phyloP scores from a whole-genome alignment of 768 basidiomycete genomes.

The Royoungia palumana region DNA sequence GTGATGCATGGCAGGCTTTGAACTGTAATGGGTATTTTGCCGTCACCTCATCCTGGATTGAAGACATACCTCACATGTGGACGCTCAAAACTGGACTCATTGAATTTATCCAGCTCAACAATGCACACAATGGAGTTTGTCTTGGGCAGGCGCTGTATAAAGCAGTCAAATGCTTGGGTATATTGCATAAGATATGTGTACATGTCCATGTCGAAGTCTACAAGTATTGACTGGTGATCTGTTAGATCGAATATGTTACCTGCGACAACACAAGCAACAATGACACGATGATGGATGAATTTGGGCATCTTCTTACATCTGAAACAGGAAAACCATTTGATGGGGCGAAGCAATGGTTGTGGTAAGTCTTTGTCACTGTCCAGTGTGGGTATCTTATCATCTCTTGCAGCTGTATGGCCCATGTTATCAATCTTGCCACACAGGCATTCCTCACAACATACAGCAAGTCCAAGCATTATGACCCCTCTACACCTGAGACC shows the following conservation, averaged over 20 bases:
- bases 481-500: background rate
- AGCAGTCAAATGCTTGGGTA: slow-evolving; percentile 39
- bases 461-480: too few relatives aligned
- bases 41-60: background rate
- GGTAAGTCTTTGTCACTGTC: too few relatives aligned
- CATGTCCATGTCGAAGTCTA: too few relatives aligned
- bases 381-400: too few relatives aligned
- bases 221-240: too few relatives aligned
- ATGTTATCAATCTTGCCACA: background rate
- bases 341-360: too few relatives aligned
- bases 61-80: too few relatives aligned
- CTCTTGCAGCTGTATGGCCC: background rate
- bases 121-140: background rate
- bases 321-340: too few relatives aligned
- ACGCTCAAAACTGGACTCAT: background rate
- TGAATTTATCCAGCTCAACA: background rate
- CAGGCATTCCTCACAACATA: background rate
- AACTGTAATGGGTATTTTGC: background rate
- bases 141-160: background rate
- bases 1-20: background rate
- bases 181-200: slow-evolving; percentile 34
- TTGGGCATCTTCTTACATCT: too few relatives aligned
- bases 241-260: too few relatives aligned
- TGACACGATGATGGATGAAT: too few relatives aligned
- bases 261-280: too few relatives aligned